Percentiles rank a stretch among this genome's conserved stretches.
These are phyloP conservation scores for Gynostemma pentaphyllum DNA, from an alignment of 306 rosid genomes.

Conservation along the genomic window DNA sequence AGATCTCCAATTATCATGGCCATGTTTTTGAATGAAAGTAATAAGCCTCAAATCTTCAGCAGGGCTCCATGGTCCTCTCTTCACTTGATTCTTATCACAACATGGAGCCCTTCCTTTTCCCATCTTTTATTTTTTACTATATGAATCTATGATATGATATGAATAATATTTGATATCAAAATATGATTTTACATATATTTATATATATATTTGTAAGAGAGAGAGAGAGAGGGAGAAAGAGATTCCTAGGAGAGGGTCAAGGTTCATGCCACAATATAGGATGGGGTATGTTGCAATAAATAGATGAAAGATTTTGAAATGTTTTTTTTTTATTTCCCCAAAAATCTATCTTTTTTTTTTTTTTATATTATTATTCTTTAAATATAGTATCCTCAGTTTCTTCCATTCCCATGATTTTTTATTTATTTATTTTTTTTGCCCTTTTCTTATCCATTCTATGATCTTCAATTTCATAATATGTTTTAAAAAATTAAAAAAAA, in stretches of 20 bases:
- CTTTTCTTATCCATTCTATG: background rate
- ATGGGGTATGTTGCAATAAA: conserved; percentile 24
- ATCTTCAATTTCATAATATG: background rate
- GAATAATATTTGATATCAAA: no score
- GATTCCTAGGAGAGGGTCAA: conserved; percentile 22
- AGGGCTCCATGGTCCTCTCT: conserved; percentile 98
- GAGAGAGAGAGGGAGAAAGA: background rate
- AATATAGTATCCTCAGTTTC: background rate
- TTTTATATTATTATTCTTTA: background rate
- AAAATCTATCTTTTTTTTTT: background rate
- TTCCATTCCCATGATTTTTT: background rate
- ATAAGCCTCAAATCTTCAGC: conserved; percentile 72
- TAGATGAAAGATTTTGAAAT: conserved; percentile 30
- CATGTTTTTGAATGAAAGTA: conserved; percentile 71
- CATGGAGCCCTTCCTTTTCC: conserved; percentile 96
- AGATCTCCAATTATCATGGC: conserved; percentile 96
- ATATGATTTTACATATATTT: conserved; percentile 7
- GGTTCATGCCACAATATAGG: conserved; percentile 43
- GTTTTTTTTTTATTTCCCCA: conserved; percentile 15
- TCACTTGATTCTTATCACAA: conserved; percentile 78
- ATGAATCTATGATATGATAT: no score
- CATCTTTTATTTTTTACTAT: conserved; percentile 34
- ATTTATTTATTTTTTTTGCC: no score
- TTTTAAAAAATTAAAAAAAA: background rate
- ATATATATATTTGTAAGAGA: background rate